These are phyloP conservation scores for Colletotrichum tropicicola DNA, from an alignment of 2,329 filamentous ascomycete genomes.

Conservation along the genomic window DNA sequence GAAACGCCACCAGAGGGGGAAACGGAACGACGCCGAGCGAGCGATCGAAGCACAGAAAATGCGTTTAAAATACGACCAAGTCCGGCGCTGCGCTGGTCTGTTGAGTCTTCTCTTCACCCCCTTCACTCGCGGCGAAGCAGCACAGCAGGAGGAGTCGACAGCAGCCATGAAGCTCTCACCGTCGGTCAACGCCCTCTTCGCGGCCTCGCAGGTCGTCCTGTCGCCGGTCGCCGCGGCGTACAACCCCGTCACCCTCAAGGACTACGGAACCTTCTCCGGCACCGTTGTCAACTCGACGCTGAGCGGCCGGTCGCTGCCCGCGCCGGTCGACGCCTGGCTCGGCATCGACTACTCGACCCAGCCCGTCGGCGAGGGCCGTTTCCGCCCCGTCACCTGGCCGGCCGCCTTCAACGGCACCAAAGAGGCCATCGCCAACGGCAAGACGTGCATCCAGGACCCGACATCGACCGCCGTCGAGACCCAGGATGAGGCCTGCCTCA, in stretches of 20 bases:
- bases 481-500: slow-evolving; percentile 44
- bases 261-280: slow-evolving; percentile 50
- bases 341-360: slow-evolving; percentile 55
- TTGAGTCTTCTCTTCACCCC: neutral
- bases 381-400: slow-evolving; percentile 50
- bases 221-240: slow-evolving; percentile 13
- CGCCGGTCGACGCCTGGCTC: slow-evolving; percentile 55
- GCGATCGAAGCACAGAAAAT: neutral
- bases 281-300: slow-evolving; percentile 45
- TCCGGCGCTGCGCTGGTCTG: neutral
- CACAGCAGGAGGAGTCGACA: slow-evolving; percentile 1
- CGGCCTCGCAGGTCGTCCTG: slow-evolving; percentile 17
- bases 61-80: slow-evolving; percentile 4
- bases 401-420: slow-evolving; percentile 48
- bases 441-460: slow-evolving; percentile 51
- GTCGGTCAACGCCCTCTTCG: slow-evolving; percentile 11
- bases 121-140: slow-evolving; percentile 8
- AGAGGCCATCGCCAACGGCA: slow-evolving; percentile 48
- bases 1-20: neutral
- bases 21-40: neutral
- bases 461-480: slow-evolving; percentile 20
- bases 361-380: slow-evolving; percentile 50
- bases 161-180: slow-evolving; percentile 15
- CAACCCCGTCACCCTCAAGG: slow-evolving; percentile 40
- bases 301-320: slow-evolving; percentile 40